A percentile compares a stretch with the other conserved stretches of the same genome.
phyloP scores from a whole-genome alignment of 345 rosid genomes.

The Pistacia integerrima region DNA sequence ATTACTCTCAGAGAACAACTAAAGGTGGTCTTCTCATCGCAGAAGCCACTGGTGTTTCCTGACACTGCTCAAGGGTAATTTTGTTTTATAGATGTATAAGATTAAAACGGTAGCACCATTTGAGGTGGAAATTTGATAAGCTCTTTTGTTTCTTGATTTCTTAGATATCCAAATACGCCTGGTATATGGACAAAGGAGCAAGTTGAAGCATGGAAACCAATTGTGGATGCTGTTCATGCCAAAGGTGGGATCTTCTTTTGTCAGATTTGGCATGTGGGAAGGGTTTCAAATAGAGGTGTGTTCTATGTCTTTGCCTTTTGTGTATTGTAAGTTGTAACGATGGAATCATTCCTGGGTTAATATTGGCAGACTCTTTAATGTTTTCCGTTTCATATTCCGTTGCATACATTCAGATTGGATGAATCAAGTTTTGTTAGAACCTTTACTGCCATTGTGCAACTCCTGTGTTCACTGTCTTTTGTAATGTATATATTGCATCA shows the following conservation, averaged over 20 bases:
- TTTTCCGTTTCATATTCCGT: too few relatives aligned
- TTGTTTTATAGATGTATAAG: not conserved
- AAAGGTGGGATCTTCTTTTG: constrained; percentile 74
- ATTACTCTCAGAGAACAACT: too few relatives aligned
- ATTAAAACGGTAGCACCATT: not conserved
- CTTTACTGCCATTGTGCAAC: too few relatives aligned
- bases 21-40: too few relatives aligned
- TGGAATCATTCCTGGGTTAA: too few relatives aligned
- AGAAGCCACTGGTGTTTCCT: too few relatives aligned
- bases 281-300: constrained; percentile 59
- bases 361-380: too few relatives aligned
- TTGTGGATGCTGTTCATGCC: constrained; percentile 84
- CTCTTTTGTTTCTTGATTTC: not conserved
- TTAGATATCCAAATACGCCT: constrained; percentile 52
- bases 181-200: constrained; percentile 86
- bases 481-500: too few relatives aligned
- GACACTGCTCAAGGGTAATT: too few relatives aligned
- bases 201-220: constrained; percentile 84
- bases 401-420: too few relatives aligned
- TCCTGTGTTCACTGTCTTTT: too few relatives aligned
- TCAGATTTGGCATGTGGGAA: constrained; percentile 78
- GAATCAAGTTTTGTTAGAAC: too few relatives aligned
- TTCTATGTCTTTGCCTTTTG: not conserved
- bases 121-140: not conserved
- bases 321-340: not conserved